Base-by-base conservation (phyloP, 2,329 filamentous ascomycete genomes). In the Triangularia verruculosa region DNA sequence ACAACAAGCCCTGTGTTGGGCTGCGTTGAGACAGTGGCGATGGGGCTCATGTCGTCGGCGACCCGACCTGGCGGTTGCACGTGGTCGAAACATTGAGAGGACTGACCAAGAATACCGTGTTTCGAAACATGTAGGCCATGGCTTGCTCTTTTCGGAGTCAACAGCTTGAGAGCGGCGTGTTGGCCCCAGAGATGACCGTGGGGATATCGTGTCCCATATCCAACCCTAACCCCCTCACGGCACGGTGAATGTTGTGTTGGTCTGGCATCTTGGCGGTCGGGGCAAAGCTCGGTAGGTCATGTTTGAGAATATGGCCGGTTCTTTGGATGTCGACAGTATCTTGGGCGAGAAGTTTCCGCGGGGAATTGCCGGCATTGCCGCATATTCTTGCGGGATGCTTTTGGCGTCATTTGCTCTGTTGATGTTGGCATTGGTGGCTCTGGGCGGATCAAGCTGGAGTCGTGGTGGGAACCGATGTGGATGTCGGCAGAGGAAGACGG, bases 181-280 rank as follows among this genome's bases (percentile, higher is more conserved):
- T 27, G 51, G 51, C 51, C 51, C 51, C 25, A 54, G 12, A 8
- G 25, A 27, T 25, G 51, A 8, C 51, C 51, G 51, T 54, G 22
- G 22, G 27, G 15, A n/a, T 15, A 12, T 24, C 22, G 4, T 27
- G 39, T 20, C 7, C 39, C 39, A 20, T 47, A 47, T 20, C 39
- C 22, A 54, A 54, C 51, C 51, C 51, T 54, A 54, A 54, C 51
- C 51, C 51, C 25, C 9, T 54, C 12, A 54, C 22, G 51, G 51
- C 51, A 27, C 51, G 27, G 51, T 11, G 11, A 54, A 9, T 24
- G 9, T 13, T 25, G 20, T 13, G 51, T 54, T 27, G 25, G 25
- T 54, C 51, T 25, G 51, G 9, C 51, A 54, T 54, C 51, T 54
- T 54, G 51, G 51, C 51, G 51, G 25, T 54, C 51, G 25, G 51